Base-by-base conservation (phyloP, 495 filamentous ascomycete genomes). In the Hypoxylon subgilvum region DNA sequence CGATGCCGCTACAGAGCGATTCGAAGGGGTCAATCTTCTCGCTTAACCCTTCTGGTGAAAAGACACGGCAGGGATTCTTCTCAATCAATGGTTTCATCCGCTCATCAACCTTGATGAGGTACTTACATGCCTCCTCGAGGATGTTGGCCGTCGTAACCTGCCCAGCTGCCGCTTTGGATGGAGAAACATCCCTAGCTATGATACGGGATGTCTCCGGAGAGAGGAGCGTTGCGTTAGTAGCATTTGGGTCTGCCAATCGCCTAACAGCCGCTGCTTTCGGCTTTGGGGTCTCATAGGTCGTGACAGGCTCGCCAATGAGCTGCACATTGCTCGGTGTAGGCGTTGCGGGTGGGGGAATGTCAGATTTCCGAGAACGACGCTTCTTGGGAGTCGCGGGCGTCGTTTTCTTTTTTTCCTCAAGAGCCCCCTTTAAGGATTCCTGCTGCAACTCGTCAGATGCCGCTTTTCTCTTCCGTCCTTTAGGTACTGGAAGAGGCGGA, bases 11-110 rank as follows among this genome's bases (percentile, higher is more conserved):
- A 18, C 82, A 80, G 32, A 98, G 80, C 47, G 85, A 86, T 45
- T 84, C 85, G 68, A 97, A 98, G 2, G 94, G 93, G 70, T 97
- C 89, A 57, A 96, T 81, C 58, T 84, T 74, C 73, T 97, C 92
- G 13, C 86, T 83, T 13, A 98, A 73, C 0, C 91, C 92, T 44
- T 88, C 86, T 2, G 91, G 83, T 5, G 88, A 89, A 73, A 97
- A 96, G 9, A 94, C 67, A 30, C 74, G 72, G 68, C 94, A 98
- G 42, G 78, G 86, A 66, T 97, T 80, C 57, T 82, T 76, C 43
- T 88, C 85, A 56, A 97, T 84, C 9, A 97, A 74, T 0, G 82
- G 74, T 66, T 83, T 80, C 50, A 98, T 81, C 39, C 86, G 86
- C 4, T 88, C 76, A 55, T 96, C 93, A 12, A 88, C 81, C 16